Evolutionary conservation across 345 rosid species (phyloP).

Genomic region (Litchi chinensis): DNA sequence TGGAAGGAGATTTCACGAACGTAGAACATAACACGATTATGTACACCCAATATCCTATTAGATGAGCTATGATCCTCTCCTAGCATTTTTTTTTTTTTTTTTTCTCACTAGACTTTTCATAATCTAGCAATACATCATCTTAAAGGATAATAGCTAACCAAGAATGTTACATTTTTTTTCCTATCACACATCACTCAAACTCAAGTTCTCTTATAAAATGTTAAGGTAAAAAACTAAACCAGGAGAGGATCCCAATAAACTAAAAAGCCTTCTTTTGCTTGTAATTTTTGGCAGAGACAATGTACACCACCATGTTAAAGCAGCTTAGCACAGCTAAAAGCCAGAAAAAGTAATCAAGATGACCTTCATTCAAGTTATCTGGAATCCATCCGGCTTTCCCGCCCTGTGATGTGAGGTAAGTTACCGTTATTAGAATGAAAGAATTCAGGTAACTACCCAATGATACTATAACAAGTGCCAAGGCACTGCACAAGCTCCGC

Average conservation of each 20-base stretch:
- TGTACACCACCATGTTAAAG: conserved; percentile 62
- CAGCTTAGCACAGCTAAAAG: conserved; percentile 79
- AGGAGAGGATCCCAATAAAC: neutral
- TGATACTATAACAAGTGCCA: conserved; percentile 70
- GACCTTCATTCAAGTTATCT: conserved; percentile 82
- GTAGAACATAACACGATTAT: no score
- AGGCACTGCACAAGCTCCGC: conserved; percentile 86
- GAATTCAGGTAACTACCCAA: conserved; percentile 89
- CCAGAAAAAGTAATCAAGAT: conserved; percentile 96
- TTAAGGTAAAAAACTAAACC: no score
- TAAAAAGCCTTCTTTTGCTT: conserved; percentile 67
- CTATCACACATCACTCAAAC: no score
- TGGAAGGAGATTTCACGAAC: no score
- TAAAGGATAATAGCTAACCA: no score
- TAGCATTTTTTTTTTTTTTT: no score
- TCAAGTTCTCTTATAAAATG: no score
- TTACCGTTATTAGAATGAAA: conserved; percentile 72
- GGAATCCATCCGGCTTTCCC: conserved; percentile 88
- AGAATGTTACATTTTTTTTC: no score
- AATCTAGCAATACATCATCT: no score
- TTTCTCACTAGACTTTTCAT: no score
- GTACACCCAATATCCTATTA: no score
- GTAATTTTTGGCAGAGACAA: conserved; percentile 67
- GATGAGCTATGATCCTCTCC: no score
- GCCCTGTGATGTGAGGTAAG: conserved; percentile 59